Conservation (phyloP, 1,139 yeast genomes). For the Pichia terricola region DNA sequence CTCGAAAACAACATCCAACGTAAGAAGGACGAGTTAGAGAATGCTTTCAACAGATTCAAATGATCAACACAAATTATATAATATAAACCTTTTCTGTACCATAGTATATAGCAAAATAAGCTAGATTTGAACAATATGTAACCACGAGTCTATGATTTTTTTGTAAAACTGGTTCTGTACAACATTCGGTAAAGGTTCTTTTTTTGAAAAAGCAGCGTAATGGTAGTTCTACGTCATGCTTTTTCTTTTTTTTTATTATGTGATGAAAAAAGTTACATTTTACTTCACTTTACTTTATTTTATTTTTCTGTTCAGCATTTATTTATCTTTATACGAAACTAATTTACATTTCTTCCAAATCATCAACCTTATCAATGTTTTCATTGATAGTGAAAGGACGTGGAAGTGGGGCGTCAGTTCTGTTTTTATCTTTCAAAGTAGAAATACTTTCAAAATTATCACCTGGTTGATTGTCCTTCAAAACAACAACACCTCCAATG, state of each 20-base stretch:
- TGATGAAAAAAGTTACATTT: too few relatives aligned
- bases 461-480: conserved; percentile 60
- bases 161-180: too few relatives aligned
- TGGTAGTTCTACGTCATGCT: too few relatives aligned
- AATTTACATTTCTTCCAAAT: not conserved
- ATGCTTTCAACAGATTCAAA: conserved; percentile 49
- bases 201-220: too few relatives aligned
- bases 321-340: too few relatives aligned
- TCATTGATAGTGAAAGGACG: conserved; percentile 61
- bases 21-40: conserved; percentile 38
- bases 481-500: conserved; percentile 71
- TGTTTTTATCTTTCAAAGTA: conserved; percentile 76
- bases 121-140: too few relatives aligned
- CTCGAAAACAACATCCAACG: conserved; percentile 25
- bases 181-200: too few relatives aligned
- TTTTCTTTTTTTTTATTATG: too few relatives aligned
- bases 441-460: conserved; percentile 62
- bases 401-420: conserved; percentile 85
- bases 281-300: too few relatives aligned
- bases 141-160: too few relatives aligned
- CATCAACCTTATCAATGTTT: conserved; percentile 13
- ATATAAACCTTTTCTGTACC: not conserved
- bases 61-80: conserved; percentile 4
- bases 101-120: too few relatives aligned
- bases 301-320: too few relatives aligned